Evolutionary conservation across 108 stramenopile species (phyloP).

Genomic region (Skeletonema grethae): DNA sequence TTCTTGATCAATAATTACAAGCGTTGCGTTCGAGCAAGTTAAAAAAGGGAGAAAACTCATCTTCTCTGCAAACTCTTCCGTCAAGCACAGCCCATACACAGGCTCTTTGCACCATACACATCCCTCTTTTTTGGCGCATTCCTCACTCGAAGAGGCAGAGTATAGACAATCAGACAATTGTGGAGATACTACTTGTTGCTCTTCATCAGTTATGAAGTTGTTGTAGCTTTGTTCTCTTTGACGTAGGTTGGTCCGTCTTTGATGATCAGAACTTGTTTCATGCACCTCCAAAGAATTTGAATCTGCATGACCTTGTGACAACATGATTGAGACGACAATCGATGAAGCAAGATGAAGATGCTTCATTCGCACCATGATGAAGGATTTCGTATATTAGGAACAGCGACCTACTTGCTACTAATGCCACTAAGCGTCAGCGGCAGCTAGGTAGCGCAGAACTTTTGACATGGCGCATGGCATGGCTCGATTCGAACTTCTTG

Average conservation of each 20-base stretch:
- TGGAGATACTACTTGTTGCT: background rate
- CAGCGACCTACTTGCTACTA: no score
- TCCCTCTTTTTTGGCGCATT: constrained; percentile 18
- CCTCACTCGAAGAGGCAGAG: constrained; percentile 20
- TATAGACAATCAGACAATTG: constrained; percentile 29
- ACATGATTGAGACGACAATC: background rate
- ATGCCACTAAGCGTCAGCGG: no score
- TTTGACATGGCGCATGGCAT: no score
- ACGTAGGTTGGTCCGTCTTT: background rate
- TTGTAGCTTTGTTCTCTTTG: background rate
- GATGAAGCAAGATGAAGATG: background rate
- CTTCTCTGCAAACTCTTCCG: constrained; percentile 25
- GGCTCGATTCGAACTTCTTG: no score
- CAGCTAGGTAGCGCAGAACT: no score
- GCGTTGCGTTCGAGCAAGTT: constrained; percentile 4
- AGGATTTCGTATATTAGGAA: background rate
- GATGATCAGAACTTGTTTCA: background rate
- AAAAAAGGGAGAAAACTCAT: constrained; percentile 38
- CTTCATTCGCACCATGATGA: background rate
- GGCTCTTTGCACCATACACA: constrained; percentile 46
- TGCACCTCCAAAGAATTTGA: background rate
- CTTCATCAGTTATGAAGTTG: background rate
- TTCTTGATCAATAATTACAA: background rate
- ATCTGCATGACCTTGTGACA: background rate
- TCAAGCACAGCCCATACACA: constrained; percentile 36